Base-by-base conservation (phyloP, 805 yeast species). In the Candida ascalaphidarum region DNA sequence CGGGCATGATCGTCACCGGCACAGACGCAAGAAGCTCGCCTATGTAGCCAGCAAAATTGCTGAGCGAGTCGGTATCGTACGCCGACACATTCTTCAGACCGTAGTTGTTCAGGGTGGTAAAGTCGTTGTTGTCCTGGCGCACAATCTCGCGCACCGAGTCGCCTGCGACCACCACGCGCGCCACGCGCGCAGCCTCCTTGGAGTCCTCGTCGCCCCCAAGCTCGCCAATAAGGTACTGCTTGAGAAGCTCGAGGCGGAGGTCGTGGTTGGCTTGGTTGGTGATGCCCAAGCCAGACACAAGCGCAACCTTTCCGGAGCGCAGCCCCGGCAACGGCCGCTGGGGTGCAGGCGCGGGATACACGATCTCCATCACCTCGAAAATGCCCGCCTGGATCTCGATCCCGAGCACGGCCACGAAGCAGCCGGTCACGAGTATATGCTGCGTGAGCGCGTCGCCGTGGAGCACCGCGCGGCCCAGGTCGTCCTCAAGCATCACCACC, bases 361-460 rank as follows among this genome's bases (percentile, higher is more conserved):
- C 71, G 2, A 88, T 62, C 46, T 88, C 97, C 40, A 83, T 71
- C 4, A 84, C 83, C 34, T 81, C 82, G 51, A 92, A 88, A 2
- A 77, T 64, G 3, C 97, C 97, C 0, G 86, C 77, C 25, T 71
- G 75, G 7, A 81, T 66, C 48, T 88, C 96, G 58, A 83, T 76
- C 1, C 98, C 98, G 8, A 86, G 50, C 1, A 86, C 70, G 0
- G 89, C 97, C 6, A 86, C 74, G 0, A 88, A 79, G n/a, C 77
- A 69, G 4, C 98, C 98, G 0, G 96, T 92, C 0, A 88, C 94
- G 15, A 89, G 60, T 3, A 79, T 68, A 12, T 71, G 61, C 6
- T 52, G 46, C 28, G 61, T 59, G 23, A 81, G 65, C 14, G 45
- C 63, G 15, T 85, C 88, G 25, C 73, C 73, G 27, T 72, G 76